Conservation (phyloP, 2,329 filamentous ascomycete species). For the Knoxdaviesia capensis region DNA sequence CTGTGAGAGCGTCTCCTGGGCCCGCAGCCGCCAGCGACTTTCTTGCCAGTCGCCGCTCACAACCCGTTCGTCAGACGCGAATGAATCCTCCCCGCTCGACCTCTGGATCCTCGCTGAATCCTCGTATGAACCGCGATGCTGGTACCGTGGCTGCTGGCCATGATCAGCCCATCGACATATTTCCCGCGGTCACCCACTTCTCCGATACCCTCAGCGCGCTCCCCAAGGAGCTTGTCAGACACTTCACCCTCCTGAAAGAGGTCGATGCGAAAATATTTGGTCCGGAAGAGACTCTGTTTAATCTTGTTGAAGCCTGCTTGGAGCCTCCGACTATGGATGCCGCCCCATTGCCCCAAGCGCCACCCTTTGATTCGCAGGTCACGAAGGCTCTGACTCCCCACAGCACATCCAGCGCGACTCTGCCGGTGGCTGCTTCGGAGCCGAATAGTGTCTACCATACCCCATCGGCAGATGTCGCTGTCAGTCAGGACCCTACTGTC, state of each 20-base stretch:
- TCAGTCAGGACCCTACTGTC: neutral
- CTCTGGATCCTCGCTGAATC: too few species aligned
- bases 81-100: constrained; percentile 34
- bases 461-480: neutral
- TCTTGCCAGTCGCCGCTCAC: constrained; percentile 33
- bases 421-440: constrained; percentile 15
- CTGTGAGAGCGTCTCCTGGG: constrained; percentile 4
- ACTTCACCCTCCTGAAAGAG: constrained; percentile 91
- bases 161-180: constrained; percentile 44
- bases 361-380: too few species aligned
- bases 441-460: constrained; percentile 4
- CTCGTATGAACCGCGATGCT: too few species aligned
- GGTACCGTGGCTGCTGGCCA: too few species aligned
- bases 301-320: constrained; percentile 48
- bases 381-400: constrained; percentile 12
- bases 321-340: constrained; percentile 25
- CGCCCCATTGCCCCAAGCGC: constrained; percentile 10
- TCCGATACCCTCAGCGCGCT: constrained; percentile 82
- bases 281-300: constrained; percentile 64
- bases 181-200: constrained; percentile 52
- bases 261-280: constrained; percentile 92
- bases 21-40: constrained; percentile 5
- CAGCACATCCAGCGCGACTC: constrained; percentile 23
- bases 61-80: constrained; percentile 44
- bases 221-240: constrained; percentile 83